phyloP scores from a whole-genome alignment of 2,329 filamentous ascomycete genomes.

The Lachnellula occidentalis region DNA sequence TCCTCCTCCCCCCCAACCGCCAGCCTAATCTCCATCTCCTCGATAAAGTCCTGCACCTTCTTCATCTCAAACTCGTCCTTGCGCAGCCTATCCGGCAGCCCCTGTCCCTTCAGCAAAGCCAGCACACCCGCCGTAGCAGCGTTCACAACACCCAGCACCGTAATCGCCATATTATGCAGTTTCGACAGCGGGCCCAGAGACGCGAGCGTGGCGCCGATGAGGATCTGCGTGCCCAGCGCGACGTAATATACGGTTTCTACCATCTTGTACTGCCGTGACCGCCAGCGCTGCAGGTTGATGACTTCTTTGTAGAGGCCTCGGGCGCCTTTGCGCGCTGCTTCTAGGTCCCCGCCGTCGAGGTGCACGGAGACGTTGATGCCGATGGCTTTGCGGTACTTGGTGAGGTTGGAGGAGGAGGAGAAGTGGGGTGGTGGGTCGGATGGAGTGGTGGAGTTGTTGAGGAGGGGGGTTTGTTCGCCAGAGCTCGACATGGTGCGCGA shows the following conservation, averaged over 20 bases:
- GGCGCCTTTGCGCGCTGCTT: constrained; percentile 13
- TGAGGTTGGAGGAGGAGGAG: constrained; percentile 13
- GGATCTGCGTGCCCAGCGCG: constrained; percentile 40
- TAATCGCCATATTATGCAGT: constrained; percentile 47
- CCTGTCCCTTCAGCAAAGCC: constrained; percentile 48
- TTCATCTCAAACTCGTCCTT: constrained; percentile 43
- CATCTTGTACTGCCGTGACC: constrained; percentile 31
- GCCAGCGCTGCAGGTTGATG: constrained; percentile 31
- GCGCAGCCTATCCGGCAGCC: constrained; percentile 42
- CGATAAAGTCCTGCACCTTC: constrained; percentile 47
- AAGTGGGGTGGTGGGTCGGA: neutral
- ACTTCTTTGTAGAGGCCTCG: constrained; percentile 36
- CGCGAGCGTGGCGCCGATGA: constrained; percentile 43
- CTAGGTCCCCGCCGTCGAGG: constrained; percentile 12
- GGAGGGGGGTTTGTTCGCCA: constrained; percentile 17
- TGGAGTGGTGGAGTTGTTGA: constrained; percentile 2
- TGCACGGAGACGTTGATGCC: constrained; percentile 17
- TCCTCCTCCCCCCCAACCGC: constrained; percentile 22
- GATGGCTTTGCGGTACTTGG: constrained; percentile 22
- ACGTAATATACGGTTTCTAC: constrained; percentile 37
- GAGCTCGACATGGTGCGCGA: neutral
- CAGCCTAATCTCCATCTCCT: constrained; percentile 45
- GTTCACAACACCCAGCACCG: constrained; percentile 55
- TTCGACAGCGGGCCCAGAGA: constrained; percentile 41
- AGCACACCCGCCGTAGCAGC: constrained; percentile 57